A percentile compares a stretch with the other conserved stretches of the same genome.
These are phyloP conservation scores for Mycena capillaripes DNA, from an alignment of 768 basidiomycete genomes.

Conservation along the genomic window DNA sequence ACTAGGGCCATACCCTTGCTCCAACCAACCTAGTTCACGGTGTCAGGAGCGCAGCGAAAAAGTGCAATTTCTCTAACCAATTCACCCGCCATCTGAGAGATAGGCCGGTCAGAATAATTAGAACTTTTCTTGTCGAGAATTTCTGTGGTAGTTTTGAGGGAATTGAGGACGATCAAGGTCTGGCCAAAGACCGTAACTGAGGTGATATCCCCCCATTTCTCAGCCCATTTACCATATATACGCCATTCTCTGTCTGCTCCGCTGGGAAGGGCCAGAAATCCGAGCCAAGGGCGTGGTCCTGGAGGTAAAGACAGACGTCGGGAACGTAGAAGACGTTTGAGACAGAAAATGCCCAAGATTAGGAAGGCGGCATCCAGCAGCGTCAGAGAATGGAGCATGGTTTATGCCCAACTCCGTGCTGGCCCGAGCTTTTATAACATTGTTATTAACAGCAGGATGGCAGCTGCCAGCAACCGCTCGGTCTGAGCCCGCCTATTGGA, in stretches of 20 bases:
- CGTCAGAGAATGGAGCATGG: constrained; percentile 14
- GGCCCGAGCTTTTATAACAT: no score
- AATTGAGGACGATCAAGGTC: constrained; percentile 52
- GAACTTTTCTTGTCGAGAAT: constrained; percentile 58
- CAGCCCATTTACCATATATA: constrained; percentile 13
- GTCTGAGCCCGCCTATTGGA: no score
- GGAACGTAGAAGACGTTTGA: neutral
- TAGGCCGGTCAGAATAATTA: constrained; percentile 58
- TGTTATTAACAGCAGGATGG: no score
- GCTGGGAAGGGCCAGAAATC: constrained; percentile 17
- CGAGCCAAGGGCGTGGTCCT: constrained; percentile 20
- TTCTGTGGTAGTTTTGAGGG: constrained; percentile 45
- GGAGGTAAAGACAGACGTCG: constrained; percentile 6
- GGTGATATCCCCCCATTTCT: constrained; percentile 25
- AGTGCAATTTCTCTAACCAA: constrained; percentile 28
- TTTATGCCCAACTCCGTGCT: no score
- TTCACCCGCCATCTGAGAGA: constrained; percentile 38
- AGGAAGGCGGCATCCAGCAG: neutral
- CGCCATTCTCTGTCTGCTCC: constrained; percentile 19
- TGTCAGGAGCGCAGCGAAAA: constrained; percentile 2
- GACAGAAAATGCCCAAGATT: neutral
- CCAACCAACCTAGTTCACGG: constrained; percentile 19
- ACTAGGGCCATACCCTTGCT: constrained; percentile 3
- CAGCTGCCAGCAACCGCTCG: no score
- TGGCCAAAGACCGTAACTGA: constrained; percentile 51